Conservation (phyloP, 306 rosid species). For the Castanospermum australe region DNA sequence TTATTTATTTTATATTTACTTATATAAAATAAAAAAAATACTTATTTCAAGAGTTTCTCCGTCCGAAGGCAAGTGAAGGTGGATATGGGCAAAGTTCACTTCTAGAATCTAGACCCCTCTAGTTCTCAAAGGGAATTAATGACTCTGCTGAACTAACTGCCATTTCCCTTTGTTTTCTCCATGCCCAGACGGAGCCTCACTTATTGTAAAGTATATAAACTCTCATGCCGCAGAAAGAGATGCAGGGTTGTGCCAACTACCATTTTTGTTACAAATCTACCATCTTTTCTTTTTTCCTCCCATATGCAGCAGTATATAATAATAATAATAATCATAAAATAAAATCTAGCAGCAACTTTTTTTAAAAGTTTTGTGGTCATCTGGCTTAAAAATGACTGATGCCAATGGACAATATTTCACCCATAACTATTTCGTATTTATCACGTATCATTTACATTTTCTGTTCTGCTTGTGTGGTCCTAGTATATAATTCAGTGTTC, state of each 20-base stretch:
- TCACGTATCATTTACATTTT: not conserved
- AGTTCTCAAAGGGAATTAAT: not conserved
- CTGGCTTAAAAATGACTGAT: not conserved
- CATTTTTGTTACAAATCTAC: not conserved
- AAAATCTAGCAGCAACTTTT: not conserved
- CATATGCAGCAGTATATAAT: not conserved
- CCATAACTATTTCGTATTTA: not conserved
- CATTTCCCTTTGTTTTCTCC: constrained; percentile 1
- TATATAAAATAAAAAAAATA: too few relatives aligned
- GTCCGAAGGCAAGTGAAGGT: not conserved
- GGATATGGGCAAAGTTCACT: not conserved
- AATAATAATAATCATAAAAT: not conserved
- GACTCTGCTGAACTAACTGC: not conserved
- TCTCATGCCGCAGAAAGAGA: not conserved
- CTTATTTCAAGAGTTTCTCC: too few relatives aligned
- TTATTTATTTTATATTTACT: too few relatives aligned
- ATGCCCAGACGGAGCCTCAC: not conserved
- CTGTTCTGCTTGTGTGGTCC: not conserved
- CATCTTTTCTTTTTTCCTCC: not conserved
- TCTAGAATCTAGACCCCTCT: not conserved
- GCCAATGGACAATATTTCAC: not conserved
- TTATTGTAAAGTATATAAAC: not conserved
- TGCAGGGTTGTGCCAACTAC: not conserved
- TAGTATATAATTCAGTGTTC: not conserved
- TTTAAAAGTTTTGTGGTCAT: not conserved